Evolutionary conservation across 2,329 filamentous ascomycete species (phyloP).

Genomic region (Fusarium luffae): DNA sequence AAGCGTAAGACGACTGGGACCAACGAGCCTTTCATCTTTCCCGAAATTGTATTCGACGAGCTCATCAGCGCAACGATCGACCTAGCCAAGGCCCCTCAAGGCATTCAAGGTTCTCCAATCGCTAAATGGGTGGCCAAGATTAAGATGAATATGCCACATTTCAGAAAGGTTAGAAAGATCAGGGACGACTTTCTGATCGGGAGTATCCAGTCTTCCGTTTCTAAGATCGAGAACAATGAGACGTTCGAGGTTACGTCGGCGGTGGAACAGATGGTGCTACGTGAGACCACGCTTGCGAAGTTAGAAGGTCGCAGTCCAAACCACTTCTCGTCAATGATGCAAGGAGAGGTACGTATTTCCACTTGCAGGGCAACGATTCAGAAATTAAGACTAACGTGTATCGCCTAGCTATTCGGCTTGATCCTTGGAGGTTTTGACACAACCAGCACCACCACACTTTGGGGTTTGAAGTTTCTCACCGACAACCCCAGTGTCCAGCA

Average conservation of each 20-base stretch:
- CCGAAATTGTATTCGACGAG: background rate
- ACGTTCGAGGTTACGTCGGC: background rate
- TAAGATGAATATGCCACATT: background rate
- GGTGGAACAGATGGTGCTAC: background rate
- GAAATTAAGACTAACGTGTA: background rate
- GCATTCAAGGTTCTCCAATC: background rate
- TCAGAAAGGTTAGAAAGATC: background rate
- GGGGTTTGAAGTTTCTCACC: background rate
- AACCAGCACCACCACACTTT: background rate
- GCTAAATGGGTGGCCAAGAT: background rate
- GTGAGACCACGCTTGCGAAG: background rate
- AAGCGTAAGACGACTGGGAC: rapidly evolving
- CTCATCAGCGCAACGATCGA: background rate
- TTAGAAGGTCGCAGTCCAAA: background rate
- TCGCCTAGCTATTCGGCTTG: background rate
- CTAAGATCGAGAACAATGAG: background rate
- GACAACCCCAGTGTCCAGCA: background rate
- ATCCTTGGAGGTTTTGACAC: background rate
- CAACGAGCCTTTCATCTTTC: background rate
- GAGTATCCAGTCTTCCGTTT: background rate
- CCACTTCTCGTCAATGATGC: background rate
- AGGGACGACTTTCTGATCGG: background rate
- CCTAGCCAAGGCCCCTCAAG: background rate
- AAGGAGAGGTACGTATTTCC: background rate
- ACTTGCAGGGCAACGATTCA: no score